Evolutionary conservation across 352 stramenopile species (phyloP), one percentile per base, ranked within the genome.

Genomic region (Phytophthora tentaculata): DNA sequence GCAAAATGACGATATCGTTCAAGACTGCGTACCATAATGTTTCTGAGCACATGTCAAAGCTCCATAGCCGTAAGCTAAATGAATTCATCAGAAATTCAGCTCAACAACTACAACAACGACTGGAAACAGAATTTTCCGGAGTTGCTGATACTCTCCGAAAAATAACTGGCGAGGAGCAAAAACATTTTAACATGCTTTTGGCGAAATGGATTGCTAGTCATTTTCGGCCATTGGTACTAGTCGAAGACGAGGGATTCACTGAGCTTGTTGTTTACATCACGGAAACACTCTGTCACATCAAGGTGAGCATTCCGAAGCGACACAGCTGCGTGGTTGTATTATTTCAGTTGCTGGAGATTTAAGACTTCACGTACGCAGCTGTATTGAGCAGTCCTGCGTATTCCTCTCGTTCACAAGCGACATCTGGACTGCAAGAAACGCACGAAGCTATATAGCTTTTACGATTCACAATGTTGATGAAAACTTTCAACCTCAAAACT

Each of bases 351-450:
- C 32, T 14, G 32, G 32, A 39, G 32, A 32, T 32, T 32, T 32
- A 32, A 32, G 28, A 32, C n/a, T n/a, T n/a, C n/a, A n/a, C n/a
- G n/a, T 32, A 9, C 26, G 26, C 26, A 32, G 26, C 8, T 32
- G 26, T 2, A 66, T 66, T 28, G 10, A 26, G 1, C 3, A 19
- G 4, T 49, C 12, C 1, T 71, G 64, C 39, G 19, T 23, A 1
- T 71, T 43, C 20, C 57, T 44, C 37, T 70, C 55, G 16, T 14
- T 61, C 3, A 71, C 64, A 3, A 19, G 13, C 5, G 43, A 71
- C 17, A 66, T 71, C 5, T 71, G 49, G 64, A 62, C 64, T 16
- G 24, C 26, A 7, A 26, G 50, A 24, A 58, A 71, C 43, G 51
- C n/a, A 0, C 55, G 23, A 8, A 62, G 49, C 28, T 65, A 66